Conservation (phyloP, 163 green algal species). For the Chlorella variabilis region DNA sequence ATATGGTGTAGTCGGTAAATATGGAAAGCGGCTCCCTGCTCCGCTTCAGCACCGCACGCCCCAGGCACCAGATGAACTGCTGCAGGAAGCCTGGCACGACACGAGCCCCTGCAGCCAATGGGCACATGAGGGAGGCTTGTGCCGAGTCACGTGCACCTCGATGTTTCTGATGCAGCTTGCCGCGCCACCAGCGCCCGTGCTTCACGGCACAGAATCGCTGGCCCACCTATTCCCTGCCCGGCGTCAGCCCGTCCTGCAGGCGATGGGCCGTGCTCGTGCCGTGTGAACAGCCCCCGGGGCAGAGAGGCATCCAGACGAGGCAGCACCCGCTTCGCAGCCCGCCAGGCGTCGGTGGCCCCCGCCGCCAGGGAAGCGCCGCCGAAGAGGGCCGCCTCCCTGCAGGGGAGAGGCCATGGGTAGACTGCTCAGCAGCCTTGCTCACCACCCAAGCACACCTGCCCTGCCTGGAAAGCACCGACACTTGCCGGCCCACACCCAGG, state of each 20-base stretch:
- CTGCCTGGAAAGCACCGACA: neutral
- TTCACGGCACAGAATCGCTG: neutral
- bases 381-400: slow-evolving; percentile 20
- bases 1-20: slow-evolving; percentile 64
- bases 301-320: neutral
- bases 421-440: neutral
- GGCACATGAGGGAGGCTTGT: neutral
- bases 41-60: slow-evolving; percentile 42
- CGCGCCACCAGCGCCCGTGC: neutral
- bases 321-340: neutral
- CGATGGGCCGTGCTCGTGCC: neutral
- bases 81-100: slow-evolving; percentile 31
- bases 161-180: neutral
- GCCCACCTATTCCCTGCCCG: neutral
- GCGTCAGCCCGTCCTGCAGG: no score
- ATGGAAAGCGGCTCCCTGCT: slow-evolving; percentile 58
- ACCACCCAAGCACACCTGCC: neutral
- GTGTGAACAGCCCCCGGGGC: neutral
- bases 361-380: neutral
- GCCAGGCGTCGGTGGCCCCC: neutral
- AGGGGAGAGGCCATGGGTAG: neutral
- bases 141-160: neutral
- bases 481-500: neutral
- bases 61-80: slow-evolving; percentile 57
- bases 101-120: neutral